A percentile compares a stretch with the other conserved stretches of the same genome.
Conservation (phyloP, 2,329 filamentous ascomycete species). For the Fusarium austroafricanum region DNA sequence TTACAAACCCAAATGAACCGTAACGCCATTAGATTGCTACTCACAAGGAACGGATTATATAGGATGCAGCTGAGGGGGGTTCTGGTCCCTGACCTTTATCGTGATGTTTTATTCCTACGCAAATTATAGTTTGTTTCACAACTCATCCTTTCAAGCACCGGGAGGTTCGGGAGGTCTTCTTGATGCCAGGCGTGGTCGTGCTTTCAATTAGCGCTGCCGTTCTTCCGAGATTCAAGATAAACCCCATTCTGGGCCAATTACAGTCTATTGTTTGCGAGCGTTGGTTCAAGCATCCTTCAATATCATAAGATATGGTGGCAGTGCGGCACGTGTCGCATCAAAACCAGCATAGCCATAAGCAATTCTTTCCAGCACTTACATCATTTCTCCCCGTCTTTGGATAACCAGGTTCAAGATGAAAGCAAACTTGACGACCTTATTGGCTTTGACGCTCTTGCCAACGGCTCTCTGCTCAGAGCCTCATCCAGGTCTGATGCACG, state of each 20-base stretch:
- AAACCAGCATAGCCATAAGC: too few species aligned
- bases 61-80: too few species aligned
- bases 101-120: too few species aligned
- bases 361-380: too few species aligned
- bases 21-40: too few species aligned
- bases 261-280: not conserved
- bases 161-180: too few species aligned
- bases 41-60: too few species aligned
- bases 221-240: not conserved
- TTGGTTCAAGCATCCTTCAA: not conserved
- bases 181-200: not conserved
- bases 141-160: too few species aligned
- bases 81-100: too few species aligned
- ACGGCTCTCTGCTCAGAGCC: not conserved
- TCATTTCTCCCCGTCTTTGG: too few species aligned
- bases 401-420: not conserved
- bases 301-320: not conserved
- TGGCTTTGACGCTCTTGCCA: not conserved
- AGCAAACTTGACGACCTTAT: not conserved
- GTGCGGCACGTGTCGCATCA: not conserved
- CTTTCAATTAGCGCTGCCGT: not conserved
- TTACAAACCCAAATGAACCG: too few species aligned
- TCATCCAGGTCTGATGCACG: not conserved
- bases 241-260: not conserved
- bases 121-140: too few species aligned